Percentiles rank a stretch among this genome's conserved stretches.
phyloP scores from a whole-genome alignment of 2,329 filamentous ascomycete species.

The Esteya vermicola region DNA sequence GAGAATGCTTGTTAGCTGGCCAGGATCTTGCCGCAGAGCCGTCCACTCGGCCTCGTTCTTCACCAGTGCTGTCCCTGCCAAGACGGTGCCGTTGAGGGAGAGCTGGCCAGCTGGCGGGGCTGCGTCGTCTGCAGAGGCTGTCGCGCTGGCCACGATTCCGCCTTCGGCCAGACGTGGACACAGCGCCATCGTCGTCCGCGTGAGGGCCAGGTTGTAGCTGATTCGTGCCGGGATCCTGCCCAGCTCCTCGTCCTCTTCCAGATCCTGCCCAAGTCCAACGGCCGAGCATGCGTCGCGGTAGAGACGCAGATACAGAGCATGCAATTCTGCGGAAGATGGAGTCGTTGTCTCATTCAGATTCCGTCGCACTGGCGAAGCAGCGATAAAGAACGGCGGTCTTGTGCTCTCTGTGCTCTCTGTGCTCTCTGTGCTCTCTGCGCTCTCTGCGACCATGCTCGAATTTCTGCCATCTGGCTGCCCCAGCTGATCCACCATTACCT shows the following conservation, averaged over 20 bases:
- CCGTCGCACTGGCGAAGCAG: not conserved
- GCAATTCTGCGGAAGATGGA: slow-evolving; percentile 17
- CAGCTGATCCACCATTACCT: slow-evolving; percentile 28
- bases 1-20: slow-evolving; percentile 24
- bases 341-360: not conserved
- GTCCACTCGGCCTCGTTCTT: slow-evolving; percentile 46
- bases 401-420: not conserved
- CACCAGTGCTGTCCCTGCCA: slow-evolving; percentile 49
- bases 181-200: slow-evolving; percentile 34
- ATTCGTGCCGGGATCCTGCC: slow-evolving; percentile 31
- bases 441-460: too few relatives aligned
- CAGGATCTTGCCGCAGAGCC: slow-evolving; percentile 26
- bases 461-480: not conserved
- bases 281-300: slow-evolving; percentile 30
- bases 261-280: slow-evolving; percentile 15
- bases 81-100: slow-evolving; percentile 45
- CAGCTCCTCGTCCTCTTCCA: slow-evolving; percentile 7
- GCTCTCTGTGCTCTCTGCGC: too few relatives aligned
- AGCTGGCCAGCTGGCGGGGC: slow-evolving; percentile 23
- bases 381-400: slow-evolving; percentile 6
- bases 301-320: slow-evolving; percentile 29
- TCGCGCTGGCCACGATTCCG: slow-evolving; percentile 11
- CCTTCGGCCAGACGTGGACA: slow-evolving; percentile 42
- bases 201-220: slow-evolving; percentile 52
- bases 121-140: not conserved